Base-by-base conservation (phyloP, 2,329 filamentous ascomycete genomes). In the Phyllosticta citrichinensis region DNA sequence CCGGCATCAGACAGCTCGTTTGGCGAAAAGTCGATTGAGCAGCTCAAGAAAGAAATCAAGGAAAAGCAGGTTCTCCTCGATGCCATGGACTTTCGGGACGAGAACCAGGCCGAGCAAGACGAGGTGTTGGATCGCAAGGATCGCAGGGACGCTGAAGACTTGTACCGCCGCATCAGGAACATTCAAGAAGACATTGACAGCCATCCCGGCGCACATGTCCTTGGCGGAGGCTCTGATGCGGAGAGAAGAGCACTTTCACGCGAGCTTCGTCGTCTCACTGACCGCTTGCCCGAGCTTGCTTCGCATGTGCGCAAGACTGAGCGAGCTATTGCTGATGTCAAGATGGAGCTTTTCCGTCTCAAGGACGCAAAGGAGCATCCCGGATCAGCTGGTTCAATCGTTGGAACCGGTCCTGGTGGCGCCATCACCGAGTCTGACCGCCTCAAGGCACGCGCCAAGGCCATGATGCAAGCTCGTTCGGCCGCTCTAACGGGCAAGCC, bases 401-500 rank as follows among this genome's bases (percentile, higher is more conserved):
- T 97, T 62, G 94, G 94, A 54, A 97, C 93, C 63, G 94, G 94
- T 10, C 93, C 92, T 62, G 93, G 93, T 52, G 94, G 94, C 58
- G 77, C 85, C 53, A 85, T 99, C 52, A 99, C 94, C 0, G 94
- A 99, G 75, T 88, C 91, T 3, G 94, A 99, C 75, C 86, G 93
- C 59, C 83, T 97, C 66, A 97, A 97, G 78, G 94, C 94, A 40
- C 86, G 92, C 66, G 93, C 94, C 33, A 96, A 92, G 76, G 93
- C 93, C 50, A 96, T 97, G 86, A 99, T 99, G 94, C 93, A 97
- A 76, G 92, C 96, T 69, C 88, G 94, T 63, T 92, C 94, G 66
- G 94, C 94, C 61, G 93, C 94, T 19, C 78, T 99, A 64, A 91
- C 91, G 22, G 94, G 94, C 62, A 91, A 87, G 74, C 91, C 92